phyloP scores from a whole-genome alignment of 139 green algal genomes.

The Microglena sp. region DNA sequence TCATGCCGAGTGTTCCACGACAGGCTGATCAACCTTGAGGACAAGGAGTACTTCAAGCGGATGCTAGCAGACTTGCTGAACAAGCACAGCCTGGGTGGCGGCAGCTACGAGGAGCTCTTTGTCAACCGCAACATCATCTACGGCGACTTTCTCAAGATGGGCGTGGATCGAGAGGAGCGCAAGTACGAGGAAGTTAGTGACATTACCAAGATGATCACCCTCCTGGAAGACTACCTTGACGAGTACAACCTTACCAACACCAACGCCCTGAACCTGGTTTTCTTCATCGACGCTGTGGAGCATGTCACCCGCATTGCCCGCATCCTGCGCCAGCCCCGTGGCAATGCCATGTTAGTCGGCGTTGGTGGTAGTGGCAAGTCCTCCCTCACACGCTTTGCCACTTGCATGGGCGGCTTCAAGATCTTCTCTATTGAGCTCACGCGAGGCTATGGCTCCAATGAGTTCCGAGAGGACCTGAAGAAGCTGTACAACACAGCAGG shows the following conservation, averaged over 20 bases:
- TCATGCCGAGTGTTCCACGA: constrained; percentile 75
- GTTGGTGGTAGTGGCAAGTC: constrained; percentile 75
- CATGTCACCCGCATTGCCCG: constrained; percentile 62
- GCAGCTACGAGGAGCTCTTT: constrained; percentile 40
- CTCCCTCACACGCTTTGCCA: constrained; percentile 67
- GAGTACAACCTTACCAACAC: constrained; percentile 59
- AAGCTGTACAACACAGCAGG: constrained; percentile 58
- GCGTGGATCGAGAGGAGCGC: constrained; percentile 36
- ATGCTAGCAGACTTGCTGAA: constrained; percentile 36
- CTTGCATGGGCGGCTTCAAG: constrained; percentile 59
- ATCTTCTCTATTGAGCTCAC: constrained; percentile 48
- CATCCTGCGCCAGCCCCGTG: constrained; percentile 69
- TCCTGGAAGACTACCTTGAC: constrained; percentile 64
- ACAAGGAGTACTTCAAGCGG: constrained; percentile 63
- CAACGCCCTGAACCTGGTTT: constrained; percentile 59
- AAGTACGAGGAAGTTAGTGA: constrained; percentile 35
- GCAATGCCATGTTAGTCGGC: constrained; percentile 80
- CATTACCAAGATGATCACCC: constrained; percentile 25
- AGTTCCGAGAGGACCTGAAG: constrained; percentile 79
- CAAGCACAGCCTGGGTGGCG: constrained; percentile 31
- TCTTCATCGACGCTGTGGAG: constrained; percentile 76
- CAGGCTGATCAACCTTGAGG: constrained; percentile 58
- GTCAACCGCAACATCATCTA: constrained; percentile 46
- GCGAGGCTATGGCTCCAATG: constrained; percentile 45
- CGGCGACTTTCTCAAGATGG: constrained; percentile 55